Base-by-base conservation (phyloP, 345 rosid genomes). In the Eutrema heterophyllum region DNA sequence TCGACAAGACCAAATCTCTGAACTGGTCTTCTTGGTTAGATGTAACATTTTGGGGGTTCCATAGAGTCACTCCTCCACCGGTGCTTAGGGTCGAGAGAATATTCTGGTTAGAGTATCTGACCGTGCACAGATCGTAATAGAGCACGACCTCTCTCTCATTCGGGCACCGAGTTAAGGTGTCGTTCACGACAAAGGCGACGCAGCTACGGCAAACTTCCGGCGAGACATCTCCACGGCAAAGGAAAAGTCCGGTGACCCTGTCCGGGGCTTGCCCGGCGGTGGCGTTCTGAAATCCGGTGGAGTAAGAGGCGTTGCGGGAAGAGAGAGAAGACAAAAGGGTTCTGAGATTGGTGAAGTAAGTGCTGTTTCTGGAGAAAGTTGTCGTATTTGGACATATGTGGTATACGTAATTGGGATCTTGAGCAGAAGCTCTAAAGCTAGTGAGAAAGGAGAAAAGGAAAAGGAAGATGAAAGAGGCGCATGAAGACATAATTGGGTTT, bases 281-380 rank as follows among this genome's bases (percentile, higher is more conserved):
- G 24, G 24, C 24, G 24, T 21, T 21, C 2, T 21, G 24, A 1
- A 21, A 21, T 21, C 24, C 24, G 24, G 24, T 21, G 24, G 24
- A 21, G 24, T 21, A 21, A 21, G 24, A 21, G 24, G 24, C 24
- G 24, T 21, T 21, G 24, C 24, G 24, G 24, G 24, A 21, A 21
- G 24, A 21, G 24, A 21, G 2, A 21, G 24, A 72, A 26, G 51
- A 84, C 72, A 59, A 82, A 77, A 75, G 21, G 54, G 49, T 61
- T 35, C 24, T 56, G 15, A 84, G 86, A 73, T 84, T 88, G 61
- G 57, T 32, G 1, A 49, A 52, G 75, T 64, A 86, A 45, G 82
- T 58, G 68, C 82, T 81, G 60, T 80, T 79, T 2, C 27, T 2
- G 4, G 83, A 29, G 68, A 40, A 84, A 43, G 73, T 83, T 26